Base-by-base conservation (phyloP, 306 rosid genomes). In the Quercus suber region DNA sequence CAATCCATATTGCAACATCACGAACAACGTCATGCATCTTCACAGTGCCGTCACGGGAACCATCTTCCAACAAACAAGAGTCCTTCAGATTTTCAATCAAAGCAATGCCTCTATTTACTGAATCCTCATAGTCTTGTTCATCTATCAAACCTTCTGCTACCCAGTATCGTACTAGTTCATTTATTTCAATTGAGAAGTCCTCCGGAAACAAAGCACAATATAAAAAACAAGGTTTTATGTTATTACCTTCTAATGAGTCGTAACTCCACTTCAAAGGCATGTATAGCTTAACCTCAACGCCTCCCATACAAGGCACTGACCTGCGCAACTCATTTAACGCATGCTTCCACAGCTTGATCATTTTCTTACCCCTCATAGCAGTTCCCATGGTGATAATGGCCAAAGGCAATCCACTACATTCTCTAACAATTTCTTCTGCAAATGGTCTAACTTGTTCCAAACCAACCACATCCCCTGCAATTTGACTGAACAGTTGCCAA, bases 51-150 rank as follows among this genome's bases (percentile, higher is more conserved):
- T 45, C 52, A 11, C 14, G 14, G 15, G 52, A 10, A 45, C 53
- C 53, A 11, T 45, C 53, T 45, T 45, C 53, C 15, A 45, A 45
- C 53, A 45, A 45, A 8, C 53, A 45, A 21, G 71, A 70, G 64
- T 78, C 76, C 59, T 78, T 78, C 76, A 71, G 71, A 78, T 43
- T 21, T 70, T 70, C 76, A 58, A 79, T 60, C 55, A 51, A 71
- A 67, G 63, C 64, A 28, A 37, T 68, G 45, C 80, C 3, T n/a
- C 37, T 31, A 45, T 8, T 10, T 4, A 11, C 4, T 45, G 52
- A 45, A 45, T 23, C 76, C 20, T 37, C 56, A 56, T 61, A 25
- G 10, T 45, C 14, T 45, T 45, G 52, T 45, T 45, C 14, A 10
- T 9, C 52, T 45, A 45, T 45, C 52, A 9, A 45, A 45, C 52